Conservation (phyloP, 495 filamentous ascomycete species). For the Podospora tetraspora region DNA sequence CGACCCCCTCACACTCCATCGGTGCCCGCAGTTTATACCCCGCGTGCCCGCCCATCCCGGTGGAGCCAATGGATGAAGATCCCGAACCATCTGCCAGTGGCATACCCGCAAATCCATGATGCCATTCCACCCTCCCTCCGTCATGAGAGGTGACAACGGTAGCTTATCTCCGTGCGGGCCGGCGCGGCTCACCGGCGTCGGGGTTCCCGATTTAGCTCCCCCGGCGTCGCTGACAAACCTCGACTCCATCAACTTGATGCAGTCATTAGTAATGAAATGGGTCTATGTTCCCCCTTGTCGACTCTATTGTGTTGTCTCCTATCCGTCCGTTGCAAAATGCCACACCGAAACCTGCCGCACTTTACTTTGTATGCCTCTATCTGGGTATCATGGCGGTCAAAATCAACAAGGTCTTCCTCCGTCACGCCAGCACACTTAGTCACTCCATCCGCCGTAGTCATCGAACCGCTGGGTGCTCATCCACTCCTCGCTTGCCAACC, state of each 20-base stretch:
- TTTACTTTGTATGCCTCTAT: neutral
- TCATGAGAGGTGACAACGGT: neutral
- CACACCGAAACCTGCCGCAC: neutral
- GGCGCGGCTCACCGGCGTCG: neutral
- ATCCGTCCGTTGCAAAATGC: too few species aligned
- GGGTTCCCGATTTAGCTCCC: neutral
- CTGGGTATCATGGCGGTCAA: neutral
- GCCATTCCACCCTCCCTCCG: neutral
- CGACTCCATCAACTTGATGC: neutral
- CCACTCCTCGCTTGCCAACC: constrained; percentile 67
- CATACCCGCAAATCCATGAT: neutral
- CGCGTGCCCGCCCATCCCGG: neutral
- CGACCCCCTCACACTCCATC: neutral
- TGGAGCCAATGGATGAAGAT: neutral
- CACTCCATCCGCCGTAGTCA: constrained; percentile 27
- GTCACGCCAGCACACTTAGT: constrained; percentile 15
- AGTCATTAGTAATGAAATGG: neutral
- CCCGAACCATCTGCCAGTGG: neutral
- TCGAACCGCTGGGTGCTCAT: constrained; percentile 63
- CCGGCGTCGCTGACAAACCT: neutral
- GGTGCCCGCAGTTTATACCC: neutral
- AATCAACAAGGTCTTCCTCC: neutral
- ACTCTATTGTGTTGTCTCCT: neutral
- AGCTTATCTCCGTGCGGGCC: neutral
- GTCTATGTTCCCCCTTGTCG: neutral